Conservation (phyloP, 1,284 basidiomycete species). For the Irpex sp. region DNA sequence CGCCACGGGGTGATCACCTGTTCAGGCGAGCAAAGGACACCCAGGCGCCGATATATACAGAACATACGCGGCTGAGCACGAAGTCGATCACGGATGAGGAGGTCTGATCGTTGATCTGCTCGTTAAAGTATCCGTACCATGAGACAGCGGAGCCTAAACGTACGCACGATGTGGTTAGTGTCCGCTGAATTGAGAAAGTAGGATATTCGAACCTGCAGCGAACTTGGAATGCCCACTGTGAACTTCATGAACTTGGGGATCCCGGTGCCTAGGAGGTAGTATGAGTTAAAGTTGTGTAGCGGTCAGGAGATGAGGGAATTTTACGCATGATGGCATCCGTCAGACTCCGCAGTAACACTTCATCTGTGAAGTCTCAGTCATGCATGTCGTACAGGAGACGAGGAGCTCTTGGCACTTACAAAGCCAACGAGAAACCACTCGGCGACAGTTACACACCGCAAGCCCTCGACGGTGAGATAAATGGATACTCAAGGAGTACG, state of each 20-base stretch:
- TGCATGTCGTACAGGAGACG: no score
- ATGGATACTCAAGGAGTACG: constrained; percentile 91
- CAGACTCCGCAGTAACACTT: constrained; percentile 80
- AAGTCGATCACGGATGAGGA: constrained; percentile 90
- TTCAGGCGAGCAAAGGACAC: constrained; percentile 68
- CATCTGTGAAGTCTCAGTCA: constrained; percentile 45
- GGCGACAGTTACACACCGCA: constrained; percentile 60
- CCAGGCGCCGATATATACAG: constrained; percentile 91
- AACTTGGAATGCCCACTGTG: constrained; percentile 71
- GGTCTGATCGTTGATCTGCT: constrained; percentile 77
- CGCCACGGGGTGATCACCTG: constrained; percentile 73
- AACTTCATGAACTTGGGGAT: constrained; percentile 86
- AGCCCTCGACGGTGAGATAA: constrained; percentile 76
- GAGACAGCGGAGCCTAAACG: constrained; percentile 76
- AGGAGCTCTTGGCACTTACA: constrained; percentile 46
- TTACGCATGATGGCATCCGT: constrained; percentile 75
- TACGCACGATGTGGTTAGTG: no score
- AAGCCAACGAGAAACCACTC: constrained; percentile 80
- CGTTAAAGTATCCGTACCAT: constrained; percentile 92
- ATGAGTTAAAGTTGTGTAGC: no score
- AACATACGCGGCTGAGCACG: constrained; percentile 80
- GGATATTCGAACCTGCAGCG: constrained; percentile 58
- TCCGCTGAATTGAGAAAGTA: no score
- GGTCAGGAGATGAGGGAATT: no score
- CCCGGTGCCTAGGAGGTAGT: constrained; percentile 41